Conservation (phyloP, 2,329 filamentous ascomycete species). For the Pseudogymnoascus sp. region DNA sequence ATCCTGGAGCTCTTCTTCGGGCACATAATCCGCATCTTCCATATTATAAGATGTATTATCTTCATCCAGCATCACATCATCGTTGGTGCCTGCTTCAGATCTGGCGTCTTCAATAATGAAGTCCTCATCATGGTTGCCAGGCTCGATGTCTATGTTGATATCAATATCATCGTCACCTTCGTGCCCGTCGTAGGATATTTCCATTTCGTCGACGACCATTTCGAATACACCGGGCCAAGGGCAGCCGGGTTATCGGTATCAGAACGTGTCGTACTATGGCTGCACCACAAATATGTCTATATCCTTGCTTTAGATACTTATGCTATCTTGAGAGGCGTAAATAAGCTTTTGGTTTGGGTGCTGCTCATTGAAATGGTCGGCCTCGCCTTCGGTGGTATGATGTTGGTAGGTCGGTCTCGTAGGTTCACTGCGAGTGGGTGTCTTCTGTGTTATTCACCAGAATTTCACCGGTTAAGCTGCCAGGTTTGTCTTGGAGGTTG, state of each 20-base stretch:
- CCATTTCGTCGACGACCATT: slow-evolving; percentile 43
- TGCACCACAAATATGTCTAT: not conserved
- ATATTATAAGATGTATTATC: slow-evolving; percentile 34
- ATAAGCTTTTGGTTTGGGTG: not conserved
- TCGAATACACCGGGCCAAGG: not conserved
- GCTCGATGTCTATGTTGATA: slow-evolving; percentile 50
- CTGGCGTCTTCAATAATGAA: slow-evolving; percentile 47
- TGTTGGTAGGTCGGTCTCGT: not conserved
- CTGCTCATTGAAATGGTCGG: not conserved
- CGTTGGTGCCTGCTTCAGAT: slow-evolving; percentile 34
- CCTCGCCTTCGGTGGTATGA: not conserved
- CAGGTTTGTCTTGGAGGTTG: not conserved
- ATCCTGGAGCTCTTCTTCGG: slow-evolving; percentile 21
- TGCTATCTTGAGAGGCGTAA: slow-evolving; percentile 1
- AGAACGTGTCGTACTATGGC: not conserved
- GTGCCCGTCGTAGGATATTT: slow-evolving; percentile 43
- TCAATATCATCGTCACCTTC: slow-evolving; percentile 44
- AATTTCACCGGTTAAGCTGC: not conserved
- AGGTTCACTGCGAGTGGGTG: not conserved
- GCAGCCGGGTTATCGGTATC: not conserved
- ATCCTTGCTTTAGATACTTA: not conserved
- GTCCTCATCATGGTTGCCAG: slow-evolving; percentile 42
- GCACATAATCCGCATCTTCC: slow-evolving; percentile 25
- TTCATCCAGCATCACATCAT: slow-evolving; percentile 40
- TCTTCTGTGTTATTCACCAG: not conserved